Evolutionary conservation across 2,329 filamentous ascomycete genomes (phyloP), one percentile per base, ranked within the genome.

Genomic region (Camillea tinctor): DNA sequence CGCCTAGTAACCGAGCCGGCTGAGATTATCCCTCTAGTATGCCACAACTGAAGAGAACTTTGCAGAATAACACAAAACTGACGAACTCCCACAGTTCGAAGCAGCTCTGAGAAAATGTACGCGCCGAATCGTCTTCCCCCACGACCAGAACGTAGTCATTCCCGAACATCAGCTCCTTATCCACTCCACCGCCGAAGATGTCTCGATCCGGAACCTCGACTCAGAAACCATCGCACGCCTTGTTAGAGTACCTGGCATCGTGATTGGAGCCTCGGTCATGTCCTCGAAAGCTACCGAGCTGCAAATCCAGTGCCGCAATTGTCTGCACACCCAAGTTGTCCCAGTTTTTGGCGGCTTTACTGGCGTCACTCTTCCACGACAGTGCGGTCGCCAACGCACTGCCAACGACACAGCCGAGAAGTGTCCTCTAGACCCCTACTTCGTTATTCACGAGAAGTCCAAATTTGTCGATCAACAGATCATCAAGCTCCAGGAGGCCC

Each of bases 401-500:
- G 82, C 84, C 15, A 88, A 88, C 55, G 91, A 96, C 51, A 79
- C 81, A 1, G 82, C 84, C 1, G 86, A 91, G 44, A 88, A 89
- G 69, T 99, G 95, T 70, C 93, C 94, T 0, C 79, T 99, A 62
- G 95, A 99, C 70, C 95, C 95, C 17, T 99, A 97, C 77, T 96
- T 95, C 70, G 92, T 99, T 59, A 84, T 95, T 60, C 95, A 99
- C 73, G 95, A 99, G 76, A 93, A 90, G 74, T 97, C 91, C 44
- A 87, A 88, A 64, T 99, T 99, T 73, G 93, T 98, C 70, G 95
- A 99, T 71, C 95, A 99, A 76, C 95, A 99, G 75, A 92, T 99
- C 61, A 90, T 99, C 74, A 99, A 99, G 76, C 86, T 99, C 19
- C 95, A 99, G 74, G 95, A 99, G 77, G 95, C 94, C 0, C 95